Conservation (phyloP, 306 rosid genomes). For the Hippophae tibetana region DNA sequence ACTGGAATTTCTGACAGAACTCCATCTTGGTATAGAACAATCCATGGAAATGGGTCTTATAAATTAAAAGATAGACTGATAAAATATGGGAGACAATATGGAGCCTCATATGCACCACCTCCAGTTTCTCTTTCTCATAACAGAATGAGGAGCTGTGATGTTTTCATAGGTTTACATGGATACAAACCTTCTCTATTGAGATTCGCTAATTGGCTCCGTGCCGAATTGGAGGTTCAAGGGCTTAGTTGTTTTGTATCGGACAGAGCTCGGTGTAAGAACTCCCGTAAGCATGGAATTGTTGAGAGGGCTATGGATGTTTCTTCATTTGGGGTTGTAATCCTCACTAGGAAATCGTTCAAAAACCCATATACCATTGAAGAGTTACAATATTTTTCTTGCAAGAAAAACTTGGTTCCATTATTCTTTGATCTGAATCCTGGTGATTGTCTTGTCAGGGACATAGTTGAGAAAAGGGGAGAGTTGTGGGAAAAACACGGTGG, state of each 20-base stretch:
- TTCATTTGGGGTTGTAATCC: slow-evolving; percentile 63
- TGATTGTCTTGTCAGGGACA: slow-evolving; percentile 79
- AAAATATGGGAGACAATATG: slow-evolving; percentile 31
- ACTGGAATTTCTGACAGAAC: slow-evolving; percentile 51
- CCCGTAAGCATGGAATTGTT: slow-evolving; percentile 46
- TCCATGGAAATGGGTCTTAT: slow-evolving; percentile 23
- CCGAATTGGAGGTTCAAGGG: slow-evolving; percentile 82
- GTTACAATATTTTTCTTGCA: slow-evolving; percentile 53
- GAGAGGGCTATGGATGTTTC: slow-evolving; percentile 88
- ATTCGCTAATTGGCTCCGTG: slow-evolving; percentile 70
- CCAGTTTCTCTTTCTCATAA: slow-evolving; percentile 57
- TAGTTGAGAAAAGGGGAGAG: slow-evolving; percentile 86
- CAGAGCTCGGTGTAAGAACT: slow-evolving; percentile 56
- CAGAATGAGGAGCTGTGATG: slow-evolving; percentile 62
- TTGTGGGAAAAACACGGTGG: slow-evolving; percentile 83
- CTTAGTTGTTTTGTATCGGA: slow-evolving; percentile 73
- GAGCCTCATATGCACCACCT: slow-evolving; percentile 29
- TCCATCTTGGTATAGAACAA: slow-evolving; percentile 37
- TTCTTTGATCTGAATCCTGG: slow-evolving; percentile 69
- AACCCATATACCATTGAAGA: slow-evolving; percentile 77
- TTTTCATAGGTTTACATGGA: slow-evolving; percentile 71
- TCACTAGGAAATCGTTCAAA: slow-evolving; percentile 77
- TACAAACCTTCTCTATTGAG: slow-evolving; percentile 49
- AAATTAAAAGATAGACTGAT: slow-evolving; percentile 36
- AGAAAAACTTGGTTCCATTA: slow-evolving; percentile 79